These are phyloP conservation scores for Salix caprea DNA, from an alignment of 345 rosid species.

Conservation along the genomic window DNA sequence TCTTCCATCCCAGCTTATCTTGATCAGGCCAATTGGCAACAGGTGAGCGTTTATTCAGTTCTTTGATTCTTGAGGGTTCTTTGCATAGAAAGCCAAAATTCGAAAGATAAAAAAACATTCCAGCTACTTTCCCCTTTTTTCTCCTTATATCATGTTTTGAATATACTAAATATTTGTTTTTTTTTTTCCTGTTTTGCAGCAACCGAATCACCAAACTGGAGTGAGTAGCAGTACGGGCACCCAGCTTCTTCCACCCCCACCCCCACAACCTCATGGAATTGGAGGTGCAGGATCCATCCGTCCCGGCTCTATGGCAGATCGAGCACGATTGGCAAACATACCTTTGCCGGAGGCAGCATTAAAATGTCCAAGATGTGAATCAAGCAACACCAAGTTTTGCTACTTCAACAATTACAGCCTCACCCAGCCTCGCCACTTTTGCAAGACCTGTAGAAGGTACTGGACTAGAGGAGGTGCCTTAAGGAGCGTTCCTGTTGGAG, in stretches of 20 bases:
- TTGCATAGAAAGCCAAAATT: constrained; percentile 28
- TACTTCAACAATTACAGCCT: constrained; percentile 97
- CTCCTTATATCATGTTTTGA: constrained; percentile 40
- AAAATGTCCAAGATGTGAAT: constrained; percentile 93
- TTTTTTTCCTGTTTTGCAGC: constrained; percentile 34
- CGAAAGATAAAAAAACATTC: constrained; percentile 45
- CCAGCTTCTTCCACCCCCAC: constrained; percentile 28
- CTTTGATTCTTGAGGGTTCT: constrained; percentile 16
- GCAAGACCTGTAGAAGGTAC: constrained; percentile 94
- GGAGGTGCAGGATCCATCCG: constrained; percentile 61
- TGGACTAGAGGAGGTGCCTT: constrained; percentile 97
- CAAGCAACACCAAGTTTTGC: constrained; percentile 90
- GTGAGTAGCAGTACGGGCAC: constrained; percentile 19
- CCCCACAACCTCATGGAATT: constrained; percentile 49
- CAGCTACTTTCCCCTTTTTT: constrained; percentile 21
- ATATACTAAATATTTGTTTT: constrained; percentile 51
- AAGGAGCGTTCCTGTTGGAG: constrained; percentile 87
- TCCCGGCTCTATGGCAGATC: constrained; percentile 89
- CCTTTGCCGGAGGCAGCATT: constrained; percentile 71
- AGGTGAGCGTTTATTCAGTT: constrained; percentile 43
- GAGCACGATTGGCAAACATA: constrained; percentile 80
- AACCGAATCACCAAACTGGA: constrained; percentile 36
- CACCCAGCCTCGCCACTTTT: constrained; percentile 96
- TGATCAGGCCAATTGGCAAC: constrained; percentile 98
- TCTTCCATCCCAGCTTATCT: constrained; percentile 90